phyloP scores from a whole-genome alignment of 2,329 filamentous ascomycete species.

The Hypoxylon sp. region DNA sequence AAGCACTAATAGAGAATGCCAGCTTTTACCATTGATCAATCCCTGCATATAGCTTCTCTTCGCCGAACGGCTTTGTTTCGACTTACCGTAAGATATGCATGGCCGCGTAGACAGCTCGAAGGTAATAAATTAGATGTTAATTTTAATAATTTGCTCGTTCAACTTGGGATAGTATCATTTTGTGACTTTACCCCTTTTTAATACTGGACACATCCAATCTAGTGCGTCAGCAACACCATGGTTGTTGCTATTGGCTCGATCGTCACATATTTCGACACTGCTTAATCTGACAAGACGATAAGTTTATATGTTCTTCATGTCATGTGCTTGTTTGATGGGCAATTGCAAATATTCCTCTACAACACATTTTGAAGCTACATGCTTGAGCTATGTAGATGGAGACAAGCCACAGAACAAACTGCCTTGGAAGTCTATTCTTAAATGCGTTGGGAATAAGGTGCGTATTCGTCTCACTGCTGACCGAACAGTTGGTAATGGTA shows the following conservation, averaged over 20 bases:
- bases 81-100: constrained; percentile 11
- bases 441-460: constrained; percentile 23
- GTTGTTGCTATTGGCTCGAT: constrained; percentile 19
- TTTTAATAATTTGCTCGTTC: constrained; percentile 9
- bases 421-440: too few relatives aligned
- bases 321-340: constrained; percentile 1
- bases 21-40: constrained; percentile 20
- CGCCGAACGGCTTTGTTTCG: constrained; percentile 9
- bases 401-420: constrained; percentile 12
- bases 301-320: neutral
- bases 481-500: constrained; percentile 20
- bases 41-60: constrained; percentile 5
- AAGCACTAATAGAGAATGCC: constrained; percentile 30
- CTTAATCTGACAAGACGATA: constrained; percentile 11
- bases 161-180: constrained; percentile 23
- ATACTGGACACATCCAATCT: constrained; percentile 26
- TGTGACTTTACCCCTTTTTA: constrained; percentile 11
- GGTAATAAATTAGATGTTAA: neutral
- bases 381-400: neutral
- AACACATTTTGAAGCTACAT: neutral
- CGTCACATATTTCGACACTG: constrained; percentile 16
- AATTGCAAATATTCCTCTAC: neutral
- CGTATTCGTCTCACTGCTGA: constrained; percentile 22
- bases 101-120: constrained; percentile 3
- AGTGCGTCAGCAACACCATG: constrained; percentile 27